Conservation (phyloP, 768 basidiomycete species). For the Boletus rubropictus region DNA sequence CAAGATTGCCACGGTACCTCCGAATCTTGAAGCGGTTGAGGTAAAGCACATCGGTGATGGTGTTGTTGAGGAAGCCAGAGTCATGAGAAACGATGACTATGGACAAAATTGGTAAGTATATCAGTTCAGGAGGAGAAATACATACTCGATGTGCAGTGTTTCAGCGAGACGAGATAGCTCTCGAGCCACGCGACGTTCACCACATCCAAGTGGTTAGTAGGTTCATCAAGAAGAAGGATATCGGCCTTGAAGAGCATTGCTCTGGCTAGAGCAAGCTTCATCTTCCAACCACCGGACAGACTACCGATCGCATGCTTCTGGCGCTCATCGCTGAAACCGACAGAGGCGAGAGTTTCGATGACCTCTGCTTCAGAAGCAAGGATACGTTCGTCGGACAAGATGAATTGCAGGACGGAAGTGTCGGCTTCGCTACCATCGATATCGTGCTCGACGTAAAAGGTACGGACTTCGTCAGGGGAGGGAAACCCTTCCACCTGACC, state of each 20-base stretch:
- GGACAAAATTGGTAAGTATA: constrained; percentile 3
- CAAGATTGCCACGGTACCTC: constrained; percentile 92
- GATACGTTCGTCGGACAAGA: constrained; percentile 79
- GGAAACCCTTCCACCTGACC: constrained; percentile 99
- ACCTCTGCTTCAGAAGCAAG: constrained; percentile 63
- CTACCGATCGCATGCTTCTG: constrained; percentile 82
- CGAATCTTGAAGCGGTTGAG: constrained; percentile 97
- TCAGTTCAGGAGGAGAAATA: constrained; percentile 10
- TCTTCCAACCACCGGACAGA: constrained; percentile 99
- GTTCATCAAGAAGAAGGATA: constrained; percentile 93
- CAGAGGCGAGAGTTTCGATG: constrained; percentile 76
- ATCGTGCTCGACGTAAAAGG: constrained; percentile 99
- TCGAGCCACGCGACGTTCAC: constrained; percentile 98
- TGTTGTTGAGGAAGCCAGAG: constrained; percentile 95
- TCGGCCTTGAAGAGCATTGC: constrained; percentile 99
- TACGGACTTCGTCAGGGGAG: constrained; percentile 93
- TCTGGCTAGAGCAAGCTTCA: constrained; percentile 96
- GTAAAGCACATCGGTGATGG: constrained; percentile 96
- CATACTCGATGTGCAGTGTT: constrained; percentile 86
- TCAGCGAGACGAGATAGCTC: constrained; percentile 83
- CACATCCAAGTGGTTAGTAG: constrained; percentile 95
- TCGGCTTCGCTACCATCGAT: constrained; percentile 94
- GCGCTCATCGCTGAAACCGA: constrained; percentile 87
- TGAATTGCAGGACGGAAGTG: constrained; percentile 86
- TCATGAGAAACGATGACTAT: constrained; percentile 96